These are phyloP conservation scores for Trifolium fragiferum DNA, from an alignment of 306 rosid genomes.

Conservation along the genomic window DNA sequence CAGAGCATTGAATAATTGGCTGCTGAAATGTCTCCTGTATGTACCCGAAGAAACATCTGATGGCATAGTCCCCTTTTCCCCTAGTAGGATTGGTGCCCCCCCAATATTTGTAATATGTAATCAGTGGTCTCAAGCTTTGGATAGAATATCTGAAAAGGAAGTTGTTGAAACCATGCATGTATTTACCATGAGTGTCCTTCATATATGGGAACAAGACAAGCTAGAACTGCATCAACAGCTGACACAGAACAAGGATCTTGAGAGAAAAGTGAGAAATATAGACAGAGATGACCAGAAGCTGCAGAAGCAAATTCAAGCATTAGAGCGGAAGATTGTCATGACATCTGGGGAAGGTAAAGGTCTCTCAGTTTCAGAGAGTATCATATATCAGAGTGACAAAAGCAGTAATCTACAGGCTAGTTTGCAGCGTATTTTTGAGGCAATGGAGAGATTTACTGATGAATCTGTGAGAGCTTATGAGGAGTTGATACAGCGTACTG, in stretches of 20 bases:
- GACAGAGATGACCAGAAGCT: conserved; percentile 90
- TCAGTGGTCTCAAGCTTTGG: conserved; percentile 96
- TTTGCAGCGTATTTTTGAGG: conserved; percentile 88
- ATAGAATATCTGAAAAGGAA: conserved; percentile 85
- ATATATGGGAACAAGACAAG: conserved; percentile 88
- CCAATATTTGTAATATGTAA: conserved; percentile 88
- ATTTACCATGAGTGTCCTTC: conserved; percentile 75
- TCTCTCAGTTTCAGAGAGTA: conserved; percentile 59
- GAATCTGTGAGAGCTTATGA: conserved; percentile 74
- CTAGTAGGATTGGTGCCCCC: conserved; percentile 93
- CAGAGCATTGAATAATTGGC: conserved; percentile 88
- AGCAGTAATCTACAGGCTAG: conserved; percentile 81
- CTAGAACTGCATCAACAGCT: conserved; percentile 70
- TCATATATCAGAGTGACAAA: conserved; percentile 78
- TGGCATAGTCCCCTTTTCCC: conserved; percentile 91
- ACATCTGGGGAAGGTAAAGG: conserved; percentile 61
- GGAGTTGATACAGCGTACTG: conserved; percentile 76
- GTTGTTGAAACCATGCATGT: conserved; percentile 83
- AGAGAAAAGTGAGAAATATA: conserved; percentile 68
- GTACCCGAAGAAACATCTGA: conserved; percentile 94
- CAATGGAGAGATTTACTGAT: conserved; percentile 89
- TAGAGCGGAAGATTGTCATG: conserved; percentile 69
- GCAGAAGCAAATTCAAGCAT: conserved; percentile 86
- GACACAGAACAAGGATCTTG: conserved; percentile 76
- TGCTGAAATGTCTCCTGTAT: conserved; percentile 74